Evolutionary conservation across 306 rosid species (phyloP).

Genomic region (Mimosa bimucronata): DNA sequence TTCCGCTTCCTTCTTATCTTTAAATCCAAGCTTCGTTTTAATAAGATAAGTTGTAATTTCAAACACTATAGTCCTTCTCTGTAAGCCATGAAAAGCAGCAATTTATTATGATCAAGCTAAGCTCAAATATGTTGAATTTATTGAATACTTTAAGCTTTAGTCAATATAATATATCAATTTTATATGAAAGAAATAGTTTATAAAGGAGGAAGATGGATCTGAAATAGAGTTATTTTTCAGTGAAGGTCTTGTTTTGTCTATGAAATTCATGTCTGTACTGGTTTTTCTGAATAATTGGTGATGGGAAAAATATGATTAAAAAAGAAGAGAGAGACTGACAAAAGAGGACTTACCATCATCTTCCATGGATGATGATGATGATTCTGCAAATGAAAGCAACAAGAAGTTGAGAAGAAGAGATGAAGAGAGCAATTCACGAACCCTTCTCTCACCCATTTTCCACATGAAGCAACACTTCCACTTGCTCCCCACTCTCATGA

Average conservation of each 20-base stretch:
- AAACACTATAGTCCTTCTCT: too few species aligned
- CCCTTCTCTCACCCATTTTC: neutral
- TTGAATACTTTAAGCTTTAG: neutral
- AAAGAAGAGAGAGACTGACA: neutral
- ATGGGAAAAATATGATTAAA: neutral
- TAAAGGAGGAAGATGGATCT: neutral
- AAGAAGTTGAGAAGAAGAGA: neutral
- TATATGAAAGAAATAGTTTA: neutral
- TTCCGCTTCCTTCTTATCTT: neutral
- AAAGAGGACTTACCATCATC: neutral
- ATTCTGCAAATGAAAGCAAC: neutral
- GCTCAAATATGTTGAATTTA: neutral
- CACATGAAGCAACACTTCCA: neutral
- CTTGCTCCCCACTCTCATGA: neutral
- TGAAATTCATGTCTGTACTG: neutral
- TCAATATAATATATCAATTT: neutral
- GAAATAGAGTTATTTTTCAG: neutral
- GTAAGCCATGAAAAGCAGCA: neutral
- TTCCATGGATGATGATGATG: neutral
- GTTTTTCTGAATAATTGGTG: neutral
- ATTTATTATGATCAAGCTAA: neutral
- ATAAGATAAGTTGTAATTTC: too few species aligned
- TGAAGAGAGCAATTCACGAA: neutral
- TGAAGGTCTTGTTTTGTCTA: neutral
- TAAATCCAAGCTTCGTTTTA: neutral